These are phyloP conservation scores for Boletellus sp. DNA, from an alignment of 768 basidiomycete genomes.

Conservation along the genomic window DNA sequence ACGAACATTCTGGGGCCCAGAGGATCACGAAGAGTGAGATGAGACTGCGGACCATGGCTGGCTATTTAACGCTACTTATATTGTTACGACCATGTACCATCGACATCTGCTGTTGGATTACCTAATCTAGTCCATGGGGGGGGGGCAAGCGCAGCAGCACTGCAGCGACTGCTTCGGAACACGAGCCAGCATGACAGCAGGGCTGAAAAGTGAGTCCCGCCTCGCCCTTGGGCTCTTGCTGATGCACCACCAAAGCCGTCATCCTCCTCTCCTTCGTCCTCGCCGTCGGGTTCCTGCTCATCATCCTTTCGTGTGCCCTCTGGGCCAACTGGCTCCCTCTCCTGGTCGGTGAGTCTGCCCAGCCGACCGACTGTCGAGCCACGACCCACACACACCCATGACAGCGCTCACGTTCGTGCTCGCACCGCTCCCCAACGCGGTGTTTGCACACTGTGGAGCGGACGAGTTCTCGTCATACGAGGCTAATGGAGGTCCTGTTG, in stretches of 20 bases:
- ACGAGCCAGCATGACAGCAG: constrained; percentile 49
- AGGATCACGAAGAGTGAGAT: constrained; percentile 31
- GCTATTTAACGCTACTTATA: not conserved
- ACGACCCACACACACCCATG: not conserved
- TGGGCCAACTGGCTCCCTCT: constrained; percentile 97
- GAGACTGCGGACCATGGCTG: not conserved
- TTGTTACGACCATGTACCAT: not conserved
- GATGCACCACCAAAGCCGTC: constrained; percentile 57
- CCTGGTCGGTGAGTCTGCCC: constrained; percentile 72
- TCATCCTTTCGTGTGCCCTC: constrained; percentile 95
- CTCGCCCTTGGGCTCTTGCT: constrained; percentile 2
- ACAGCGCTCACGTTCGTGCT: constrained; percentile 91
- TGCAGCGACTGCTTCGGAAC: not conserved
- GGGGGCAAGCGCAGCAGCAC: constrained; percentile 6
- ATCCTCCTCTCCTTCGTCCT: constrained; percentile 96
- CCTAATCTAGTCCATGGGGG: constrained; percentile 13
- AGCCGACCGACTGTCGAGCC: not conserved
- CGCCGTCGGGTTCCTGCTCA: constrained; percentile 94
- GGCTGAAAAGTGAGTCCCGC: constrained; percentile 57
- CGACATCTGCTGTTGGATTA: constrained; percentile 20
- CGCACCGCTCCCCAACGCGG: constrained; percentile 91
- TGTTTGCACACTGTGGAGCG: constrained; percentile 88
- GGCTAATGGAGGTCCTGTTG: constrained; percentile 65
- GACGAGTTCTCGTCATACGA: constrained; percentile 86
- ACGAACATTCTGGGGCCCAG: constrained; percentile 34